Base-by-base conservation (phyloP, 2,329 filamentous ascomycete genomes). In the Lecanicillium sp. region DNA sequence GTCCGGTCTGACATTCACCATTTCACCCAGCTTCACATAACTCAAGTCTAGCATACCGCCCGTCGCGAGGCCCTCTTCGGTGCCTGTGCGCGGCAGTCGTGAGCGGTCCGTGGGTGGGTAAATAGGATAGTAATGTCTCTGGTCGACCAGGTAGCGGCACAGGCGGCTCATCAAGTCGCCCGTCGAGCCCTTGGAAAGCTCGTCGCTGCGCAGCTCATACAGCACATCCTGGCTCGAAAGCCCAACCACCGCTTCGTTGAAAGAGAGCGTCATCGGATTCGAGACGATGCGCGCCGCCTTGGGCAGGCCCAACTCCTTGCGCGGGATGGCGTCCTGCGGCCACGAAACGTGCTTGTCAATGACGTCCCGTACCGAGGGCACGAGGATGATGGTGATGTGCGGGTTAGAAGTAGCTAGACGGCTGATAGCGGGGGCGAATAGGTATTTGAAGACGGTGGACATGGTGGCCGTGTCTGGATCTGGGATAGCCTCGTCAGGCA, bases 11-110 rank as follows among this genome's bases (percentile, higher is more conserved):
- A 88, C 84, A 46, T 84, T 85, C 52, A 92, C 74, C 79, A 94
- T 94, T 61, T 97, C 92, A 14, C 87, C 88, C 14, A 97, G 65
- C 63, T 92, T 90, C 49, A 94, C 57, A 61, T 92, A 95, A 46
- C 81, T 81, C 15, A 86, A 65, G 59, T 98, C 92, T 37, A 97
- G 58, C 68, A 83, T 81, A 1, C 87, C 79, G 1, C 89, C 89
- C 0, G 84, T 80, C 4, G 77, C 78, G 28, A 76, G 51, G 1
- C 73, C 76, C 42, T 74, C 70, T 14, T 65, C 69, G 2, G 73
- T 75, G 1, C 79, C 79, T 1, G 78, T 77, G 56, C 74, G 82
- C 20, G 81, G 79, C 40, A 87, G 64, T 47, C 67, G 77, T 41
- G 77, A 71, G 35, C 88, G 72, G 36, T 84, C 79, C 11, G 80